phyloP scores from a whole-genome alignment of 1,139 yeast species.

The Diutina pseudorugosa region DNA sequence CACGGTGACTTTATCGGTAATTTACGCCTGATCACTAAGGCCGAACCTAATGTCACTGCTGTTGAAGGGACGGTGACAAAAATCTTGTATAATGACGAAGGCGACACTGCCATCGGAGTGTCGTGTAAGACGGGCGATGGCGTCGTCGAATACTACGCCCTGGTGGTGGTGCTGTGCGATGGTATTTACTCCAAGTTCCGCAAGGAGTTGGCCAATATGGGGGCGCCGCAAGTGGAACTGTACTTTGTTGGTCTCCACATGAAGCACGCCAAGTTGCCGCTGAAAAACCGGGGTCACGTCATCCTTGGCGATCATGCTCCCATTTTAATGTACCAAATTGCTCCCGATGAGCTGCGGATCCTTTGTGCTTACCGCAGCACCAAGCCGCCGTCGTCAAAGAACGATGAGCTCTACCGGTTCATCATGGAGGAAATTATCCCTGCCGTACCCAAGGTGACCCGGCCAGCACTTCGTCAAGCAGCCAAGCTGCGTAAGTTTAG shows the following conservation, averaged over 20 bases:
- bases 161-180: conserved; percentile 72
- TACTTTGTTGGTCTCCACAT: conserved; percentile 81
- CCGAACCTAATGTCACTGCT: conserved; percentile 61
- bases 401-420: conserved; percentile 50
- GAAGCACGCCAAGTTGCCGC: conserved; percentile 60
- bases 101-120: conserved; percentile 57
- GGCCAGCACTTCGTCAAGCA: conserved; percentile 51
- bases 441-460: conserved; percentile 48
- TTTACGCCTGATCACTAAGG: conserved; percentile 57
- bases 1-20: conserved; percentile 83
- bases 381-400: conserved; percentile 56
- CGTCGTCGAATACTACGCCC: conserved; percentile 33
- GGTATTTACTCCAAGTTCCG: conserved; percentile 94
- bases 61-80: conserved; percentile 73
- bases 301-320: conserved; percentile 83
- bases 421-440: conserved; percentile 52
- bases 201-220: conserved; percentile 46
- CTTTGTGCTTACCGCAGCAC: conserved; percentile 76
- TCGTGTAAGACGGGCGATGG: conserved; percentile 23
- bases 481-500: conserved; percentile 40
- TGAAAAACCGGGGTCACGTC: conserved; percentile 77
- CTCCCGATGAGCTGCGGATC: conserved; percentile 73
- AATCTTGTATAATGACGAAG: conserved; percentile 36
- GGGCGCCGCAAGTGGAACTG: conserved; percentile 60
- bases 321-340: conserved; percentile 74